Conservation (phyloP, 2,329 filamentous ascomycete genomes). For the Aspergillus nomiae region DNA sequence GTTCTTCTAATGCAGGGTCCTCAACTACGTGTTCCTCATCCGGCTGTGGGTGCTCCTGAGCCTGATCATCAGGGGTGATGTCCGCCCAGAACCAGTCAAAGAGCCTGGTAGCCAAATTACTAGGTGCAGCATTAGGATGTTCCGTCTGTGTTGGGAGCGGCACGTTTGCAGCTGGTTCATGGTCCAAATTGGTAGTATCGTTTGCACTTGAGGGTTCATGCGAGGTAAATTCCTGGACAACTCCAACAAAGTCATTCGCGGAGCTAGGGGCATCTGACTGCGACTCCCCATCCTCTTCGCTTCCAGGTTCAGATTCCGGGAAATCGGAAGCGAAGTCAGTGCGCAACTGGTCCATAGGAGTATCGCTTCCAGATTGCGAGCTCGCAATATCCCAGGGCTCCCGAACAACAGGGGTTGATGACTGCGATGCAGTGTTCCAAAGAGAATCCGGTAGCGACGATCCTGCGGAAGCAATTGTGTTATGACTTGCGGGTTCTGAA, state of each 20-base stretch:
- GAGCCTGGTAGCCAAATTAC: constrained; percentile 28
- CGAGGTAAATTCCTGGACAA: background rate
- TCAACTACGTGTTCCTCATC: constrained; percentile 64
- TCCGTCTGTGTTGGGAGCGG: constrained; percentile 2
- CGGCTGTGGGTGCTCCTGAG: constrained; percentile 45
- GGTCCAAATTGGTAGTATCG: background rate
- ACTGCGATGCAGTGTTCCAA: background rate
- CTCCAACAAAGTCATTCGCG: background rate
- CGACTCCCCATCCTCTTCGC: background rate
- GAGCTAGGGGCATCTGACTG: background rate
- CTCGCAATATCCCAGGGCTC: constrained; percentile 7
- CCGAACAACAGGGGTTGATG: background rate
- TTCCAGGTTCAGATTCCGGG: background rate
- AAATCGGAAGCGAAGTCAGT: constrained; percentile 10
- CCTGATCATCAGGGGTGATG: constrained; percentile 28
- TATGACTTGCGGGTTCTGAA: background rate
- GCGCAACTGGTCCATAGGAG: background rate
- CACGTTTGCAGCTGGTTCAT: background rate
- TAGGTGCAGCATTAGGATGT: constrained; percentile 16
- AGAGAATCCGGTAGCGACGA: background rate
- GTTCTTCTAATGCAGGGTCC: constrained; percentile 61
- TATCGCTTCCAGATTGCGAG: background rate
- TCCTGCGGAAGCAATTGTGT: background rate
- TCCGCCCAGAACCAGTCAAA: constrained; percentile 51
- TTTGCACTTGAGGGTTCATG: background rate